Conservation (phyloP, 1,284 basidiomycete genomes). For the Trichosporon coremiiforme region DNA sequence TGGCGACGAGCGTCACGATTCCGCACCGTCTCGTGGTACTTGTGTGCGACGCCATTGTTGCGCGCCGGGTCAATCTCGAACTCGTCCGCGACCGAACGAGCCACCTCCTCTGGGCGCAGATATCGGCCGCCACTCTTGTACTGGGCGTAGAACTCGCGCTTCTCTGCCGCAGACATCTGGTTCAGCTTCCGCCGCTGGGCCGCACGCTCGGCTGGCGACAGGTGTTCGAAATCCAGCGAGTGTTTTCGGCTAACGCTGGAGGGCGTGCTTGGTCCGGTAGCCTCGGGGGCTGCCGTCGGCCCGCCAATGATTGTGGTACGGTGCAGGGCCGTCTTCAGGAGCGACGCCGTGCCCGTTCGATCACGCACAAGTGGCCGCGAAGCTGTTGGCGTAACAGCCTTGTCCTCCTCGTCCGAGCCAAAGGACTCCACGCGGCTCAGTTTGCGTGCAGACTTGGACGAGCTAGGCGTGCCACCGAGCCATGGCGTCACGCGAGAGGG, state of each 20-base stretch:
- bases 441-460: not conserved
- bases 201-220: conserved; percentile 43
- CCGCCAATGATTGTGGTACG: not conserved
- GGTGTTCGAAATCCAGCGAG: conserved; percentile 35
- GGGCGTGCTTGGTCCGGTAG: not conserved
- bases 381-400: not conserved
- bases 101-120: conserved; percentile 42
- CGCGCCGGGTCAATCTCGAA: conserved; percentile 68
- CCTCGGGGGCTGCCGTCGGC: not conserved
- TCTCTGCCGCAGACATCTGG: conserved; percentile 39
- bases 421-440: conserved; percentile 19
- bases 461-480: conserved; percentile 24
- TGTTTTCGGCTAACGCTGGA: conserved; percentile 26
- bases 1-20: conserved; percentile 65
- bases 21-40: conserved; percentile 76
- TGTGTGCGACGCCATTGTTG: conserved; percentile 68
- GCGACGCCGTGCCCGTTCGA: conserved; percentile 29
- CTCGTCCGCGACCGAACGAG: conserved; percentile 64
- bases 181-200: conserved; percentile 36
- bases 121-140: conserved; percentile 53
- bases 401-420: conserved; percentile 23
- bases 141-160: conserved; percentile 43
- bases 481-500: conserved; percentile 32
- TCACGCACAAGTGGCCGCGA: conserved; percentile 40
- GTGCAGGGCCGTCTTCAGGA: conserved; percentile 20